Base-by-base conservation (phyloP, 192 early-diverging fungal genomes). In the Haplosporangium gracile region DNA sequence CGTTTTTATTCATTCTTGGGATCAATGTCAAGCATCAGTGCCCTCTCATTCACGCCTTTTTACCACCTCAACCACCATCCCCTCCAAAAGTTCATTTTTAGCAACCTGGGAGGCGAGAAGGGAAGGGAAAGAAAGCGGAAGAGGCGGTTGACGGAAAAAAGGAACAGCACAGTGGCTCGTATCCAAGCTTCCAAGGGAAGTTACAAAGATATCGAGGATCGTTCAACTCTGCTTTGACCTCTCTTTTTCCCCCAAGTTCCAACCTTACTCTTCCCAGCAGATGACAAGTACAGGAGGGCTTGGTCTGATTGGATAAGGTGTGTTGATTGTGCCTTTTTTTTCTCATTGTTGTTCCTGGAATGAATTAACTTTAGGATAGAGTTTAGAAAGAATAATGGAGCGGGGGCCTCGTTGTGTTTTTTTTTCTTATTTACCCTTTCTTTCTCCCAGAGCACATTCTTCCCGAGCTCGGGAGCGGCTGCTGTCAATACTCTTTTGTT, bases 331-430 rank as follows among this genome's bases (percentile, higher is more conserved):
- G 60, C 60, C 13, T 65, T 32, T 32, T 63, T 3, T 60, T 60
- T 65, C 26, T 11, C n/a, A 13, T 32, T 65, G 26, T 32, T 29
- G 24, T 18, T 51, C 49, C 49, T 51, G 26, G 60, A 29, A 65
- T 65, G 60, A 65, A 32, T 65, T 65, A 60, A 43, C 75, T 60
- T 51, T 43, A 60, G 75, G 55, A 39, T 60, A 43, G 24, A 63
- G 55, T 29, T 40, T 65, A 15, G 75, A 63, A 65, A n/a, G 65
- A 60, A 76, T 29, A 15, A 55, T 38, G 18, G 53, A 42, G 43
- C 45, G 57, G 2, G n/a, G 24, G 57, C 24, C 57, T 15, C 60
- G 32, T 11, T 51, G 20, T 51, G 4, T 51, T 20, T 51, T 22
- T 51, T 18, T 51, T 51, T 43, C 42, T 11, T 43, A 7, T 43